Conservation (phyloP, 2,329 filamentous ascomycete species). For the Fusarium nygamai region DNA sequence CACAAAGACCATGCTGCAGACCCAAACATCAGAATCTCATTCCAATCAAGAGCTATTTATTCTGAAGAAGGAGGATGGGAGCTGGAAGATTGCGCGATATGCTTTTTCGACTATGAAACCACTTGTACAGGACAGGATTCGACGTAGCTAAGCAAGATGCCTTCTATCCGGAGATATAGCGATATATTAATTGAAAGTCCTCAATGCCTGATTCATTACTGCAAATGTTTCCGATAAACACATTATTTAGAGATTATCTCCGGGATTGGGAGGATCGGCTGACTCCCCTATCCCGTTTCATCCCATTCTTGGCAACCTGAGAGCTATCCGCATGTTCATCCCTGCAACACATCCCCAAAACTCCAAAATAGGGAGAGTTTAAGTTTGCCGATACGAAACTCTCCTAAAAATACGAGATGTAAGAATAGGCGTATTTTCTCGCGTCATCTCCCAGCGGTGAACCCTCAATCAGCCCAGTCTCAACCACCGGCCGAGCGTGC, state of each 20-base stretch:
- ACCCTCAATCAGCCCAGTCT: not conserved
- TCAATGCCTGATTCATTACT: not conserved
- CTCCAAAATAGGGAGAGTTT: not conserved
- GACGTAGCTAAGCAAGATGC: not conserved
- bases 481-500: not conserved
- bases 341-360: not conserved
- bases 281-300: not conserved
- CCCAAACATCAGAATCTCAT: not conserved
- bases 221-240: not conserved
- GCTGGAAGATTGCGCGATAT: not conserved
- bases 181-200: not conserved
- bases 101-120: not conserved
- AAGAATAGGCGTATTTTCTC: not conserved
- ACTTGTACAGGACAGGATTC: not conserved
- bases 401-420: not conserved
- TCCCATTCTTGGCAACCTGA: not conserved
- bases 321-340: not conserved
- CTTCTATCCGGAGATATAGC: accelerated
- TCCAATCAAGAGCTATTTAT: not conserved
- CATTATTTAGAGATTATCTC: too few species aligned
- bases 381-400: not conserved
- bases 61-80: not conserved
- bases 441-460: not conserved
- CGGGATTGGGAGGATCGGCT: not conserved
- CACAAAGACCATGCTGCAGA: not conserved